Evolutionary conservation across 1,139 yeast genomes (phyloP).

Genomic region (Blastobotrys ciferrii): DNA sequence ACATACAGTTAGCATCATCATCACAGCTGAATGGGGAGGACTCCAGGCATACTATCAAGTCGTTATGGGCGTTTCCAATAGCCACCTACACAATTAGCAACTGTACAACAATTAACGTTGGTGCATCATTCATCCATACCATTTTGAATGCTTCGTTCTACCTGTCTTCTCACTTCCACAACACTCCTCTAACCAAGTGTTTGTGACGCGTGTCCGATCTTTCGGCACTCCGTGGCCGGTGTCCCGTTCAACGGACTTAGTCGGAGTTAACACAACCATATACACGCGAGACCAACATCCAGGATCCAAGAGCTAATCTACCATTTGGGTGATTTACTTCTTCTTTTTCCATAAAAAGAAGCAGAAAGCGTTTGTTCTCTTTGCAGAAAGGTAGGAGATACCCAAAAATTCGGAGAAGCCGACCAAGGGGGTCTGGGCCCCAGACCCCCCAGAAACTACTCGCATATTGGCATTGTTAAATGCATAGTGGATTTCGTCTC

Average conservation of each 20-base stretch:
- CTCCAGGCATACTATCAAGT: conserved; percentile 52
- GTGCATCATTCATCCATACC: conserved; percentile 2
- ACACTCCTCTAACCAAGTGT: background rate
- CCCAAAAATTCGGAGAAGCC: too few species aligned
- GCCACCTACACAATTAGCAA: conserved; percentile 29
- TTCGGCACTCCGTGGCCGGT: conserved; percentile 1
- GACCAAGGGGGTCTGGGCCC: too few species aligned
- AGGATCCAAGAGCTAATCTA: too few species aligned
- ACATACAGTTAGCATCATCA: conserved; percentile 3
- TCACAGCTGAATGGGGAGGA: conserved; percentile 7
- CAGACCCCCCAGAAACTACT: too few species aligned
- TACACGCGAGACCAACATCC: too few species aligned
- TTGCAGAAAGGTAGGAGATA: too few species aligned
- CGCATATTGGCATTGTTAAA: too few species aligned
- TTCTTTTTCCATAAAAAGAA: too few species aligned
- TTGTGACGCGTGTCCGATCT: conserved; percentile 7
- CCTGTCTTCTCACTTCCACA: background rate
- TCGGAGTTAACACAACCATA: background rate
- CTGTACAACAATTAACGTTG: background rate
- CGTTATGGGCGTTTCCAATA: conserved; percentile 47
- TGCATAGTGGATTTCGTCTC: too few species aligned
- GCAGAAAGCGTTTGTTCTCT: too few species aligned
- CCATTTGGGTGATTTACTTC: too few species aligned
- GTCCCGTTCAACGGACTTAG: background rate
- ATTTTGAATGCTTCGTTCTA: conserved; percentile 2